Conservation (phyloP, 1,139 yeast species). For the Candida mesenterica region DNA sequence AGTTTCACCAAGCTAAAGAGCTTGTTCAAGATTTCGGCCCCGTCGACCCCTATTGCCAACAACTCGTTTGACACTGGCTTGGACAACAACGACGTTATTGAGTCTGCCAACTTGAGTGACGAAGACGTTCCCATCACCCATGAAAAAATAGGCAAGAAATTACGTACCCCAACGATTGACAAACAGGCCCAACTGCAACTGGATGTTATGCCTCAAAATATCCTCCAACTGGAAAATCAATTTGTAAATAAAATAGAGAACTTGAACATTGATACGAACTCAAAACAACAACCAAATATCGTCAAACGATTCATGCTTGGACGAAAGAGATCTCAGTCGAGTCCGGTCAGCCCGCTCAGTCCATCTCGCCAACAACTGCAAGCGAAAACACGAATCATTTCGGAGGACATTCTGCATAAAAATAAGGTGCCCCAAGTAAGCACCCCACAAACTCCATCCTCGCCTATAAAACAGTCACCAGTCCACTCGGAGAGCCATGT, state of each 20-base stretch:
- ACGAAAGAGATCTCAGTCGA: conserved; percentile 25
- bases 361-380: background rate
- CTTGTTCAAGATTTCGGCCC: conserved; percentile 14
- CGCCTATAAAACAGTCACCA: conserved; percentile 2
- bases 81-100: background rate
- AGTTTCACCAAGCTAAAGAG: conserved; percentile 16
- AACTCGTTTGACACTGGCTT: background rate
- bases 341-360: background rate
- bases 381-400: background rate
- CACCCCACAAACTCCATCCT: background rate
- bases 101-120: background rate
- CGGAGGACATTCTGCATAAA: conserved; percentile 1
- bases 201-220: too few relatives aligned
- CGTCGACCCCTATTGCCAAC: background rate
- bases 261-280: too few relatives aligned
- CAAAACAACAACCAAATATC: conserved; percentile 4
- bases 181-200: background rate
- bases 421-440: background rate
- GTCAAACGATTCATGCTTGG: conserved; percentile 18
- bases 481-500: conserved; percentile 23
- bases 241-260: too few relatives aligned
- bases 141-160: too few relatives aligned
- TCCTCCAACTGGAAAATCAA: too few relatives aligned
- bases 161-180: too few relatives aligned
- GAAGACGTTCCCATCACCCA: too few relatives aligned